Base-by-base conservation (phyloP, 1,284 basidiomycete genomes). In the Pascua sp. region DNA sequence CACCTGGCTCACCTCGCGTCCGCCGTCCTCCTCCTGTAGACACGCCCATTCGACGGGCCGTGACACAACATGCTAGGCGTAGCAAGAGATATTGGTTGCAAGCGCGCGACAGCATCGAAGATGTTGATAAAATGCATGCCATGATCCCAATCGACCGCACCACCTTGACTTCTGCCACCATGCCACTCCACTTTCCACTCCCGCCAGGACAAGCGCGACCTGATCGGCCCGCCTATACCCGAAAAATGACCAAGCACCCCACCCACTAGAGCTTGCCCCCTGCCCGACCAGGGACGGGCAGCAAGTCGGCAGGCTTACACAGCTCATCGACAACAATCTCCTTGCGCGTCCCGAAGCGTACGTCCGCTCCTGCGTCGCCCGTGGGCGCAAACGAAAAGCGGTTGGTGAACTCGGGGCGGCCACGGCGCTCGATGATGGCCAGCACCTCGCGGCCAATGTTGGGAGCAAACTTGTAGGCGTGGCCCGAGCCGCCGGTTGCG, bases 371-470 rank as follows among this genome's bases (percentile, higher is more conserved):
- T 24, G 65, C 56, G 47, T 60, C 57, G 38, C 45, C 53, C 56
- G 59, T 42, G 49, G 51, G 42, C 16, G 53, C 49, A 49, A 85
- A 77, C 0, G 84, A 78, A 67, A 87, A 87, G 61, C 84, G 85
- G 52, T 62, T 49, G n/a, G 49, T 44, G 47, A 59, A 62, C 42
- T 37, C 17, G 12, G 55, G 32, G 42, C 76, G 69, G 0, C 76
- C 78, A 13, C 89, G 77, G 48, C 83, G 83, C 72, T 90, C 82
- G 36, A 94, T 80, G 1, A 85, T 80, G 61, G 88, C 85, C 11
- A 81, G 85, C 13, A 93, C 85, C 32, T 93, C 78, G 10, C 82
- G 77, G 11, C 92, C 92, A 54, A 96, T 82, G 41, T 85, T 84
- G 11, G 91, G 91, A 9, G 93, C 80, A 78, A 94, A 94, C 86